Evolutionary conservation across 305 asterid species (phyloP), one percentile per base, ranked within the genome.

Genomic region (Fraxinus dipetala): DNA sequence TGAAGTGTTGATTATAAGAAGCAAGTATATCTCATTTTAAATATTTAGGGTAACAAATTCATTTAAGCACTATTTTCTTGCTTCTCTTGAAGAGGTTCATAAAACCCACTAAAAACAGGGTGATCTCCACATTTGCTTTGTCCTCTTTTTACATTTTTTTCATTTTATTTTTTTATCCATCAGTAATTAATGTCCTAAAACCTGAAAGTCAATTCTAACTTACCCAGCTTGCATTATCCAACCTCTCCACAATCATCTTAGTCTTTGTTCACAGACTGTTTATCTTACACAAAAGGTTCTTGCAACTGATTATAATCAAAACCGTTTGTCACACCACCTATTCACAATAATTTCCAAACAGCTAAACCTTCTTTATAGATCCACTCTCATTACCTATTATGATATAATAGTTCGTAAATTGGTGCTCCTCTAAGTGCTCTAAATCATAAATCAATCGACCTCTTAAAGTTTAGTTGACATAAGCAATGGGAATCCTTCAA

Each of bases 281-380:
- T 10, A 65, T n/a, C 13, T 1, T 7, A 20, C 24, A 51, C 45
- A 78, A 31, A 78, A 34, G 75, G 65, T 4, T 45, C 56, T 54
- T 54, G 38, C 40, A 5, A 14, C 51, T 84, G 76, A 30, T 69
- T 81, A 80, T 61, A 65, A 48, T 82, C 78, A 40, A 13, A 56
- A 67, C 14, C 22, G 1, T 69, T 77, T 76, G 43, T 8, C 43
- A 54, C 74, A 2, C 35, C 83, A 48, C 18, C 54, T 61, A 20
- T 32, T 22, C 31, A 61, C 72, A 61, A 43, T 9, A 48, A 69
- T 24, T 30, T 61, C 16, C 32, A 22, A 61, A 22, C 38, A 48
- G 14, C 69, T 38, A 76, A n/a, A 36, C 75, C 72, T 56, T 61
- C 54, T 51, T 51, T 75, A 26, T 30, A 24, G 61, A 73, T 22